These are phyloP conservation scores for Pseudohalonectria lignicola DNA, from an alignment of 2,329 filamentous ascomycete genomes.

Conservation along the genomic window DNA sequence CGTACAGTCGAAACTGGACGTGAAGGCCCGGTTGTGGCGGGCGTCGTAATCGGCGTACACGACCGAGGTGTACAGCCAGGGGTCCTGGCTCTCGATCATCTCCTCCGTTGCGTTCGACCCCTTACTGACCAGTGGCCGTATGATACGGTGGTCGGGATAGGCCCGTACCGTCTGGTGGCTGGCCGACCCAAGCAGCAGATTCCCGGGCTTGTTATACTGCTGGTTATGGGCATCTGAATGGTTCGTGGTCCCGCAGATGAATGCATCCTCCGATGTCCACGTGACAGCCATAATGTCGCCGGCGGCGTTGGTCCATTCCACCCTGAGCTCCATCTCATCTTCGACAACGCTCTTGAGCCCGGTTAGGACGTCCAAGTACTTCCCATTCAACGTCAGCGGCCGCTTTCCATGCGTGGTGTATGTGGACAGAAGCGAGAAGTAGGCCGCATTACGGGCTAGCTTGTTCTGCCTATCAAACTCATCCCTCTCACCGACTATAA, in stretches of 20 bases:
- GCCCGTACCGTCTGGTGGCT: conserved; percentile 31
- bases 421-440: conserved; percentile 32
- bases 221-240: conserved; percentile 54
- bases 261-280: conserved; percentile 42
- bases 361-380: conserved; percentile 31
- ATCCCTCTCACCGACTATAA: conserved; percentile 20
- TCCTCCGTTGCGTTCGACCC: conserved; percentile 43
- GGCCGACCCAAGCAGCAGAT: conserved; percentile 44
- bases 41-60: conserved; percentile 48
- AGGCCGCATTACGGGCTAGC: conserved; percentile 14
- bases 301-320: conserved; percentile 49
- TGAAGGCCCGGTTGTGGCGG: conserved; percentile 35
- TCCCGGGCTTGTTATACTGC: conserved; percentile 56
- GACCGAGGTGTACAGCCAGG: conserved; percentile 54
- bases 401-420: conserved; percentile 36
- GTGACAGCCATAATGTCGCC: conserved; percentile 48
- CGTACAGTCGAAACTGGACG: conserved; percentile 49
- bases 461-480: conserved; percentile 16
- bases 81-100: conserved; percentile 48
- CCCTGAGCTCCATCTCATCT: conserved; percentile 36
- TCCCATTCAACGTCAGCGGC: conserved; percentile 15
- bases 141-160: conserved; percentile 45
- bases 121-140: conserved; percentile 36
- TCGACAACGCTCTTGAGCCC: conserved; percentile 34
- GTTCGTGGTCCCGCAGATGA: conserved; percentile 51